phyloP scores from a whole-genome alignment of 306 rosid genomes.

The Biancaea sappan region DNA sequence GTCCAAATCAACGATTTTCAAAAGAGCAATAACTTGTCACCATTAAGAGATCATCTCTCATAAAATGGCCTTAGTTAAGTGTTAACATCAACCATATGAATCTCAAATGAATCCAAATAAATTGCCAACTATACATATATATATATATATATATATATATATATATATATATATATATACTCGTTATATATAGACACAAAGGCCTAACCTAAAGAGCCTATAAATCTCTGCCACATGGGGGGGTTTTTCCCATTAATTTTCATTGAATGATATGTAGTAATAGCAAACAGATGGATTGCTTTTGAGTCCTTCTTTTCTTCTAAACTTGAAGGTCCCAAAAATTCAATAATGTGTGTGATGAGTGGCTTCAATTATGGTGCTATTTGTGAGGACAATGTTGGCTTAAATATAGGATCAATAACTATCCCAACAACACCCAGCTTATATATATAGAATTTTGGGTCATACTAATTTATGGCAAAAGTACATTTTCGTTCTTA shows the following conservation, averaged over 20 bases:
- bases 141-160: too few relatives aligned
- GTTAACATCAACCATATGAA: too few relatives aligned
- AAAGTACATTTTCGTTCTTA: too few relatives aligned
- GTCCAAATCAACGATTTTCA: too few relatives aligned
- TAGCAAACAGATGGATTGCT: slow-evolving; percentile 36
- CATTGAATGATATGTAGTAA: slow-evolving; percentile 28
- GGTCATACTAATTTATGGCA: too few relatives aligned
- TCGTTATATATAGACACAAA: slow-evolving; percentile 36
- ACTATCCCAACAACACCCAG: slow-evolving; percentile 23
- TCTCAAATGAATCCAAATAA: too few relatives aligned
- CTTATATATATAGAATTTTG: too few relatives aligned
- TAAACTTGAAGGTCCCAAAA: slow-evolving; percentile 30
- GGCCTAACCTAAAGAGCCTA: slow-evolving; percentile 34
- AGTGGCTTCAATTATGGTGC: slow-evolving; percentile 30
- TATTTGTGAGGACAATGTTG: slow-evolving; percentile 35
- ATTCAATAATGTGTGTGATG: slow-evolving; percentile 29
- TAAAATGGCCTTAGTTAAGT: too few relatives aligned
- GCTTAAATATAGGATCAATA: slow-evolving; percentile 36
- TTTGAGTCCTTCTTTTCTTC: slow-evolving; percentile 33
- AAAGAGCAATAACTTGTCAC: too few relatives aligned
- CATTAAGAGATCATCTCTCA: too few relatives aligned
- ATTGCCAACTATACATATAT: slow-evolving; percentile 18
- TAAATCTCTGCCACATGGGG: slow-evolving; percentile 37
- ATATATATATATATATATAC: too few relatives aligned
- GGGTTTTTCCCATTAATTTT: slow-evolving; percentile 26